Evolutionary conservation across 257 asterid genomes (phyloP).

Genomic region (Henckelia pumila): DNA sequence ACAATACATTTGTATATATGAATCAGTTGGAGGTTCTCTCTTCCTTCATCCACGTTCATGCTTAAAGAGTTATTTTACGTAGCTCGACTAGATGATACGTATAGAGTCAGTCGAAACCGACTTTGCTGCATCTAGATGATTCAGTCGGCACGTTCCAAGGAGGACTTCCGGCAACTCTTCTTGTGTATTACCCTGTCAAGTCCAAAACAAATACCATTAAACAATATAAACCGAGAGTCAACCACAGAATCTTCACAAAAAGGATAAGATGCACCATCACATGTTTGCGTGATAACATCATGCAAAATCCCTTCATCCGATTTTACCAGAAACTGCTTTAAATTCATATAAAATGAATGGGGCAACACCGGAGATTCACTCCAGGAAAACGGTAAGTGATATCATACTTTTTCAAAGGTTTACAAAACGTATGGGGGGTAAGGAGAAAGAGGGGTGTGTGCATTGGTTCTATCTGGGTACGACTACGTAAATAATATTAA

Average conservation of each 20-base stretch:
- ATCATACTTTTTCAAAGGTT: no score
- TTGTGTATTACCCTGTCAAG: conserved; percentile 68
- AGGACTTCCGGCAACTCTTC: conserved; percentile 87
- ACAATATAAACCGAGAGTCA: background rate
- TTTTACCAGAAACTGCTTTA: no score
- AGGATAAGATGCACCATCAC: background rate
- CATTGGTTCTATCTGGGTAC: no score
- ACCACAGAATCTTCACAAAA: background rate
- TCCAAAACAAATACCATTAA: background rate
- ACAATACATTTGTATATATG: conserved; percentile 4
- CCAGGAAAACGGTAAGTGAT: no score
- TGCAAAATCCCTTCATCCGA: no score
- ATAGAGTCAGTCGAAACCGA: conserved; percentile 45
- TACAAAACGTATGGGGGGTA: no score
- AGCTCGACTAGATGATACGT: conserved; percentile 18
- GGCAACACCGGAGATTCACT: no score
- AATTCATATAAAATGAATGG: no score
- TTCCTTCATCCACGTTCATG: conserved; percentile 4
- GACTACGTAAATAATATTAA: no score
- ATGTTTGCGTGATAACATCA: background rate
- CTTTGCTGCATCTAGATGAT: conserved; percentile 72
- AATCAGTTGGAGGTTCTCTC: conserved; percentile 22
- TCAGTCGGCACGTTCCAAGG: conserved; percentile 82
- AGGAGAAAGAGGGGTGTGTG: no score
- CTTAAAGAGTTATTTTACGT: background rate